These are phyloP conservation scores for Exophiala mesophila DNA, from an alignment of 2,329 filamentous ascomycete species.

Conservation along the genomic window DNA sequence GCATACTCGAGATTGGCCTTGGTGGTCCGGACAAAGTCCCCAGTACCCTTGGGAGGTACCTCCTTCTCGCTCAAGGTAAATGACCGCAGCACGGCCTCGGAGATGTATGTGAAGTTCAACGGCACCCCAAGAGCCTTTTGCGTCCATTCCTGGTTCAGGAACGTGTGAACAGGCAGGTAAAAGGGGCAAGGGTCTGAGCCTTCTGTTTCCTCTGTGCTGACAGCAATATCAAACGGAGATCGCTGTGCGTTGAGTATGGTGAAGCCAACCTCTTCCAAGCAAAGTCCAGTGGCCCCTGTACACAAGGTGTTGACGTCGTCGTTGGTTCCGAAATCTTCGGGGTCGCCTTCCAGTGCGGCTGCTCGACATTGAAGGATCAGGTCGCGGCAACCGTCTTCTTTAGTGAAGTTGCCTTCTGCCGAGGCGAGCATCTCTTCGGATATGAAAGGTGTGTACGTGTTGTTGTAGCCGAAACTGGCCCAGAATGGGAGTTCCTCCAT, in stretches of 20 bases:
- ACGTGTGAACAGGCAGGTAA: conserved; percentile 47
- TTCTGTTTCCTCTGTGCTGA: conserved; percentile 30
- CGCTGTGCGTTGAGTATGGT: conserved; percentile 32
- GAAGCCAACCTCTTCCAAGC: conserved; percentile 26
- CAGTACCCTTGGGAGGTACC: conserved; percentile 8
- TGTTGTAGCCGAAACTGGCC: conserved; percentile 52
- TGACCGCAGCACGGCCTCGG: conserved; percentile 35
- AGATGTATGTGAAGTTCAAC: conserved; percentile 52
- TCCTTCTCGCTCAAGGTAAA: conserved; percentile 26
- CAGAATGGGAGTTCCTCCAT: conserved; percentile 46
- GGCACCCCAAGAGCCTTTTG: conserved; percentile 56
- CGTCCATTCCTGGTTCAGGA: conserved; percentile 53
- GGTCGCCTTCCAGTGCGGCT: conserved; percentile 46
- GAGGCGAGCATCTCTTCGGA: conserved; percentile 45
- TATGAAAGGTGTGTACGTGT: conserved; percentile 51
- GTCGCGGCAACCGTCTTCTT: conserved; percentile 50
- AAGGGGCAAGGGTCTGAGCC: conserved; percentile 49
- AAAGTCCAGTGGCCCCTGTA: conserved; percentile 42
- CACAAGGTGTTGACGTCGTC: conserved; percentile 44
- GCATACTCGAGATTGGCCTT: conserved; percentile 41
- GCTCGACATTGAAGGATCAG: conserved; percentile 49
- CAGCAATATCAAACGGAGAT: conserved; percentile 53
- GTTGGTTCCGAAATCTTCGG: conserved; percentile 45
- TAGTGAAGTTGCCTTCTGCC: conserved; percentile 43
- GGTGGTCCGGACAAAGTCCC: conserved; percentile 31